A percentile compares a stretch with the other conserved stretches of the same genome.
phyloP scores from a whole-genome alignment of 208 protist genomes.

The Crithidia sp. region DNA sequence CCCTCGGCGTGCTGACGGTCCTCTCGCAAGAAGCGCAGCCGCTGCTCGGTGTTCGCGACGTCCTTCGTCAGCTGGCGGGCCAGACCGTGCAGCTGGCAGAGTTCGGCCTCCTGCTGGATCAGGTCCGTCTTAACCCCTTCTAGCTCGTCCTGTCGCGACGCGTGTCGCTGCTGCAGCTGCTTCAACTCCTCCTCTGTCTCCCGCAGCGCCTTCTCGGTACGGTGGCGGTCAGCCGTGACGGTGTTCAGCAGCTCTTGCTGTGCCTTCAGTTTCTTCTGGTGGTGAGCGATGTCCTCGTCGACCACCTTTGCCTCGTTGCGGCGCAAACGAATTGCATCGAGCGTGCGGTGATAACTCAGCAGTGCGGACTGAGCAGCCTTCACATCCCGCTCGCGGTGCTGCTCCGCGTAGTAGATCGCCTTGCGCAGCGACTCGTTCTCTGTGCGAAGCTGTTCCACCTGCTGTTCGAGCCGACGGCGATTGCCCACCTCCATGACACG shows the following conservation, averaged over 20 bases:
- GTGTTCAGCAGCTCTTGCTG: constrained; percentile 97
- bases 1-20: constrained; percentile 59
- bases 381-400: constrained; percentile 85
- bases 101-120: constrained; percentile 91
- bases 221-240: constrained; percentile 95
- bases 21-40: constrained; percentile 72
- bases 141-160: constrained; percentile 95
- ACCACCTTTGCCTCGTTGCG: constrained; percentile 86
- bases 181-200: constrained; percentile 95
- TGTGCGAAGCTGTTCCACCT: constrained; percentile 84
- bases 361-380: constrained; percentile 74
- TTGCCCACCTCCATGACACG: constrained; percentile 90
- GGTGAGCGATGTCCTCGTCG: constrained; percentile 87
- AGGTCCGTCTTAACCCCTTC: constrained; percentile 95
- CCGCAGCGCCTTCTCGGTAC: constrained; percentile 96
- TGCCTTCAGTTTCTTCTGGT: constrained; percentile 95
- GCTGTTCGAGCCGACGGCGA: constrained; percentile 87
- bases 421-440: constrained; percentile 93
- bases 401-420: constrained; percentile 92
- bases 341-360: constrained; percentile 88
- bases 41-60: constrained; percentile 79
- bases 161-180: constrained; percentile 95
- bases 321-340: constrained; percentile 93
- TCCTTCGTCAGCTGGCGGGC: constrained; percentile 82
- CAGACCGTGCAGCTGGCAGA: constrained; percentile 86